phyloP scores from a whole-genome alignment of 257 asterid species.

The Catharanthus roseus region DNA sequence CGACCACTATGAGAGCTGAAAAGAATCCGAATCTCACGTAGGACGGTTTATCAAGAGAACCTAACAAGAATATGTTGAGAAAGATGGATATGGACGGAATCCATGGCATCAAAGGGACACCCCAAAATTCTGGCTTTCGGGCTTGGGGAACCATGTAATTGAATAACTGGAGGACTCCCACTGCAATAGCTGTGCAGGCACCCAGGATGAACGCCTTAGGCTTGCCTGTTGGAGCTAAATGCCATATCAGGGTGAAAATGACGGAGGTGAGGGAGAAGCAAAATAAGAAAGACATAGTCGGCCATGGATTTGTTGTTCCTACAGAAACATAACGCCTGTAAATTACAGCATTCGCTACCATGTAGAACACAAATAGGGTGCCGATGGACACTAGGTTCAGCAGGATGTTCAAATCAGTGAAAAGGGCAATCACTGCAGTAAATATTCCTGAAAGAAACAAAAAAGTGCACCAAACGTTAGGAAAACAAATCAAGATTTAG shows the following conservation, averaged over 20 bases:
- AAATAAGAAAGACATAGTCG: conserved; percentile 52
- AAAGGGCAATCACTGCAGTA: conserved; percentile 77
- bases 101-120: conserved; percentile 99
- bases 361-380: conserved; percentile 82
- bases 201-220: conserved; percentile 60
- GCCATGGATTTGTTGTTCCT: conserved; percentile 72
- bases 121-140: conserved; percentile 82
- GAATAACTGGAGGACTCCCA: conserved; percentile 51
- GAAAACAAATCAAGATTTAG: not conserved
- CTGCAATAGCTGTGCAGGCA: conserved; percentile 47
- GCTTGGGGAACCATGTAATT: conserved; percentile 64
- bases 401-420: conserved; percentile 69
- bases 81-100: conserved; percentile 77
- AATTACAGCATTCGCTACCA: conserved; percentile 92
- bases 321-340: conserved; percentile 63
- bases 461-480: not conserved
- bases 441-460: conserved; percentile 61
- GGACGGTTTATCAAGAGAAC: conserved; percentile 58
- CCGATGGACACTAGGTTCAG: conserved; percentile 72
- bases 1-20: conserved; percentile 52
- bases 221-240: conserved; percentile 56
- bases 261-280: conserved; percentile 59
- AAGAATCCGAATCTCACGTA: conserved; percentile 75
- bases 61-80: conserved; percentile 80
- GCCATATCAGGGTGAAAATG: conserved; percentile 63